phyloP scores from a whole-genome alignment of 345 rosid genomes.

The Mallotus nudiflorus region DNA sequence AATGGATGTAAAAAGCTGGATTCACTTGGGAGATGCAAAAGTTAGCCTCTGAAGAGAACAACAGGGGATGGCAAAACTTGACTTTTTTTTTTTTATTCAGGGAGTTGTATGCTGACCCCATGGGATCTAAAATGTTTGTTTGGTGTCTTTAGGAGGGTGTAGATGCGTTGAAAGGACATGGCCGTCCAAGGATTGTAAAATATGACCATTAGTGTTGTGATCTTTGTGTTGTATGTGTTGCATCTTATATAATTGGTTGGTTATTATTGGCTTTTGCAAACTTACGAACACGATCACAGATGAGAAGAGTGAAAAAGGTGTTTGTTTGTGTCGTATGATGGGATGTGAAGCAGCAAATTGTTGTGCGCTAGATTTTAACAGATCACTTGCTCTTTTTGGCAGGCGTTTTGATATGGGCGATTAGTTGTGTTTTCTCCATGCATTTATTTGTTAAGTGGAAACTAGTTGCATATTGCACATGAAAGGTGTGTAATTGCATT shows the following conservation, averaged over 20 bases:
- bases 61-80: not conserved
- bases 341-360: not conserved
- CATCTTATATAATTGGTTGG: not conserved
- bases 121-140: conserved; percentile 7
- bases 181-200: not conserved
- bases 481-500: too few species aligned
- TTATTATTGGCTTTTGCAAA: not conserved
- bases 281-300: not conserved
- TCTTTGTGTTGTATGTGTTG: not conserved
- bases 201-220: not conserved
- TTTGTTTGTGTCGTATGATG: not conserved
- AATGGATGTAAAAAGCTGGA: conserved; percentile 10
- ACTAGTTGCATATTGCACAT: not conserved
- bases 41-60: not conserved
- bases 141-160: not conserved
- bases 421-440: too few species aligned
- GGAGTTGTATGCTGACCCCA: conserved; percentile 14
- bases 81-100: not conserved
- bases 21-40: not conserved
- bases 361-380: not conserved
- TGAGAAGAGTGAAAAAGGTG: not conserved
- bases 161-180: conserved; percentile 5
- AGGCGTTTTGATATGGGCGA: not conserved
- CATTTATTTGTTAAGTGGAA: not conserved
- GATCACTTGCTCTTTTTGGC: not conserved